These are phyloP conservation scores for Auriscalpium orientale DNA, from an alignment of 768 basidiomycete species.

Conservation along the genomic window DNA sequence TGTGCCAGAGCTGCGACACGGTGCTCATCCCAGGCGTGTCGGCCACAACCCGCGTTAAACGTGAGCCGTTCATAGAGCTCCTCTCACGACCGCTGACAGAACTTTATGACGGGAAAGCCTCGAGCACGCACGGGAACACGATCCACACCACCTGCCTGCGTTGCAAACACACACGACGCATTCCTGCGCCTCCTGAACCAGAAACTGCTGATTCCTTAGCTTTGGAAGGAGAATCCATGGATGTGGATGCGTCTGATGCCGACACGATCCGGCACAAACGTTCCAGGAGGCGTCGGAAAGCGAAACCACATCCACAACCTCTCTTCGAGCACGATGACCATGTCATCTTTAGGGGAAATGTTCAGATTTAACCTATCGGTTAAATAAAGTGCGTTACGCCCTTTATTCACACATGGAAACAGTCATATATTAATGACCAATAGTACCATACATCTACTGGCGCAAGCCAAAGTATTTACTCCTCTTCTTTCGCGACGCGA, in stretches of 20 bases:
- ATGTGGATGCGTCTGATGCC: neutral
- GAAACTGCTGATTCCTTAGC: conserved; percentile 6
- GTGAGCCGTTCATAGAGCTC: conserved; percentile 31
- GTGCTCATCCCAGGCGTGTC: conserved; percentile 65
- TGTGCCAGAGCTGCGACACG: conserved; percentile 63
- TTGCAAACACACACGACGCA: conserved; percentile 52
- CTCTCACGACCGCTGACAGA: neutral
- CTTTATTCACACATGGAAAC: no score
- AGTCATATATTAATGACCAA: no score
- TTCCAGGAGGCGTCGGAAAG: conserved; percentile 19
- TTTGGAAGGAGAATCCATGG: neutral
- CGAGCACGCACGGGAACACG: conserved; percentile 42
- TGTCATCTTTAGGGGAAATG: conserved; percentile 59
- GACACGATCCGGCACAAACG: neutral
- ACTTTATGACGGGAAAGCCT: conserved; percentile 30
- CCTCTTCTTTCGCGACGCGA: no score
- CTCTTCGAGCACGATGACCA: conserved; percentile 62
- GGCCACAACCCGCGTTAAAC: conserved; percentile 53
- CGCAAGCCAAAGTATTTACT: no score
- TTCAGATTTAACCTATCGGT: conserved; percentile 16
- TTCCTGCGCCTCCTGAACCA: conserved; percentile 55
- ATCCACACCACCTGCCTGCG: conserved; percentile 51
- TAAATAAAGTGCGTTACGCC: neutral
- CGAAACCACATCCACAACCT: conserved; percentile 39
- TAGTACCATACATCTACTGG: no score